Evolutionary conservation across 2,329 filamentous ascomycete species (phyloP), one percentile per base, ranked within the genome.

Genomic region (Pestalotiopsis sp.): DNA sequence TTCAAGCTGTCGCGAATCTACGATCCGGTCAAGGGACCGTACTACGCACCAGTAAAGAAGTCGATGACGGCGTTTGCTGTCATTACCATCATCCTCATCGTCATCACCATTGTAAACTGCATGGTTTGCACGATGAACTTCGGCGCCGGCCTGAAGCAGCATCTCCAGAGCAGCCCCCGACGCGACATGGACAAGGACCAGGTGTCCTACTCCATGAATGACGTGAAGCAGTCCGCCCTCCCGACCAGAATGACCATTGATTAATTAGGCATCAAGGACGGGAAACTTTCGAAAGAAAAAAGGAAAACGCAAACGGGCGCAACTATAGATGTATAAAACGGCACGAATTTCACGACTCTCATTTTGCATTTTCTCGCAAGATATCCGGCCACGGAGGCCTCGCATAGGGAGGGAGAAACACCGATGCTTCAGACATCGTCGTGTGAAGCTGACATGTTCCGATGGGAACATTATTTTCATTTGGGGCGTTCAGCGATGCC

Each of bases 1-100:
- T 99, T 98, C 89, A 99, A 99, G 86, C 90, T 99, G 67, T 92
- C 96, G 69, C 93, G 96, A 78, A 99, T 99, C 90, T 99, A 97
- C 81, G 90, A 92, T 74, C 83, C 88, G 12, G 79, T 79, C 58
- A 88, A 89, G 73, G 79, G 78, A 65, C 67, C 78, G 1, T 85
- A 89, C 72, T 99, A 98, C 83, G 79, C 86, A 65, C 91, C 95
- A 4, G 95, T 96, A 49, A 89, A 92, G 70, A 92, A 92, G 77
- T 95, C 93, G 17, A 86, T 99, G 77, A 98, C 95, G 4, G 93
- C 94, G 69, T 99, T 99, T 77, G 95, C 96, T 65, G 90, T 97
- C 71, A 91, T 99, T 75, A 98, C 96, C 56, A 93, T 99, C 69
- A 82, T 97, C 36, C 85, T 98, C 70, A 93, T 99, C 74, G 83